A percentile compares a stretch with the other conserved stretches of the same genome.
Evolutionary conservation across 1,284 basidiomycete genomes (phyloP).

Genomic region (Grifola frondosa): DNA sequence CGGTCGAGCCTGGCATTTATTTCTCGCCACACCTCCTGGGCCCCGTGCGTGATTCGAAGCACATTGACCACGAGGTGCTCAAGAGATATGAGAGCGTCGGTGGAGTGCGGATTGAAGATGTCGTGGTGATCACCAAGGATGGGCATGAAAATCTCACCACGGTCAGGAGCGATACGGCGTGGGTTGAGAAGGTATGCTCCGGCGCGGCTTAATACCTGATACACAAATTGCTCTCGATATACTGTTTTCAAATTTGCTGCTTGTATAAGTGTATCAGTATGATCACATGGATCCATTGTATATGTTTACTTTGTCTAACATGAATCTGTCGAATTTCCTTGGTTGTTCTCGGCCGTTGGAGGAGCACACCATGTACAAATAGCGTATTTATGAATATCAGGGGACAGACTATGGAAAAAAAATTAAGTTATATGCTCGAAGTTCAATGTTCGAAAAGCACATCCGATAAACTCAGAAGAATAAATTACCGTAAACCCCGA

Average conservation of each 20-base stretch:
- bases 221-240: background rate
- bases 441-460: no score
- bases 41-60: slow-evolving; percentile 63
- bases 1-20: slow-evolving; percentile 86
- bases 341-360: no score
- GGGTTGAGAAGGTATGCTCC: slow-evolving; percentile 78
- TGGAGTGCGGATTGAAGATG: slow-evolving; percentile 90
- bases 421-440: no score
- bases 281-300: background rate
- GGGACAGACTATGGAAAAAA: no score
- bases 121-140: slow-evolving; percentile 66
- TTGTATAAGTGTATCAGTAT: background rate
- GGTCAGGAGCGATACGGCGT: slow-evolving; percentile 74
- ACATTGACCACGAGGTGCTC: slow-evolving; percentile 72
- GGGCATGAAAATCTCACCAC: slow-evolving; percentile 80
- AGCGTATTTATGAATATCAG: no score
- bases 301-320: background rate
- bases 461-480: no score
- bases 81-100: slow-evolving; percentile 77
- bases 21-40: slow-evolving; percentile 79
- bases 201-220: slow-evolving; percentile 40
- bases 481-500: no score
- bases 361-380: no score
- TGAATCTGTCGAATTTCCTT: background rate
- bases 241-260: background rate